phyloP scores from a whole-genome alignment of 768 basidiomycete genomes.

The Wakefieldia striispora region DNA sequence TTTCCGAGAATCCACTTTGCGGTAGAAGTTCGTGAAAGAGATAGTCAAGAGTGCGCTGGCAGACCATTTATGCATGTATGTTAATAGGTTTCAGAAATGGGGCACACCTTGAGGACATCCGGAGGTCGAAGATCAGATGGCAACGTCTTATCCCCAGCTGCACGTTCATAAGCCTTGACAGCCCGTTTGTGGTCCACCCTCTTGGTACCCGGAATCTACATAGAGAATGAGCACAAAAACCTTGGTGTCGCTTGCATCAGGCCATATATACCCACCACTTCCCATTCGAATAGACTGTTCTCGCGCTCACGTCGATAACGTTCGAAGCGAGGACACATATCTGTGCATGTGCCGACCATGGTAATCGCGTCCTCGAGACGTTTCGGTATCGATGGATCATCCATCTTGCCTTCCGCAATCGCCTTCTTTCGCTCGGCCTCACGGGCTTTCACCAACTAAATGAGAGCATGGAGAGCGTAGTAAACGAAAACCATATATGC shows the following conservation, averaged over 20 bases:
- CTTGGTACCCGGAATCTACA: slow-evolving; percentile 76
- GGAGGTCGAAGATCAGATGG: slow-evolving; percentile 94
- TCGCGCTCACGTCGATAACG: slow-evolving; percentile 87
- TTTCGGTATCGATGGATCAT: slow-evolving; percentile 77
- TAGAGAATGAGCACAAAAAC: slow-evolving; percentile 34
- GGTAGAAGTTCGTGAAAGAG: slow-evolving; percentile 82
- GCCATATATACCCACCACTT: slow-evolving; percentile 55
- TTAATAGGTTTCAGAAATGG: slow-evolving; percentile 1
- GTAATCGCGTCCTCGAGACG: slow-evolving; percentile 87
- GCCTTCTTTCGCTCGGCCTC: slow-evolving; percentile 69
- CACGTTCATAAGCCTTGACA: slow-evolving; percentile 94
- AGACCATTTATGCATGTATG: not conserved
- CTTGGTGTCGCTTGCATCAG: slow-evolving; percentile 2
- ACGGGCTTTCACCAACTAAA: slow-evolving; percentile 68
- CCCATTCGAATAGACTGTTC: slow-evolving; percentile 83
- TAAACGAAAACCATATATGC: slow-evolving; percentile 7
- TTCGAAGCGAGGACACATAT: slow-evolving; percentile 96
- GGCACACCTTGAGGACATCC: slow-evolving; percentile 65
- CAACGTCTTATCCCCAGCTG: slow-evolving; percentile 86
- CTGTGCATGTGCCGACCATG: slow-evolving; percentile 88
- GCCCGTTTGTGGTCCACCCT: slow-evolving; percentile 83
- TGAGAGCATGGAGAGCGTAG: slow-evolving; percentile 22
- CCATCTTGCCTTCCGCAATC: slow-evolving; percentile 84
- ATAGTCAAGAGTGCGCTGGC: slow-evolving; percentile 87
- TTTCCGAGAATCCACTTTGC: slow-evolving; percentile 62